Evolutionary conservation across 495 filamentous ascomycete species (phyloP), one percentile per base, ranked within the genome.

Genomic region (Pyronema domesticum): DNA sequence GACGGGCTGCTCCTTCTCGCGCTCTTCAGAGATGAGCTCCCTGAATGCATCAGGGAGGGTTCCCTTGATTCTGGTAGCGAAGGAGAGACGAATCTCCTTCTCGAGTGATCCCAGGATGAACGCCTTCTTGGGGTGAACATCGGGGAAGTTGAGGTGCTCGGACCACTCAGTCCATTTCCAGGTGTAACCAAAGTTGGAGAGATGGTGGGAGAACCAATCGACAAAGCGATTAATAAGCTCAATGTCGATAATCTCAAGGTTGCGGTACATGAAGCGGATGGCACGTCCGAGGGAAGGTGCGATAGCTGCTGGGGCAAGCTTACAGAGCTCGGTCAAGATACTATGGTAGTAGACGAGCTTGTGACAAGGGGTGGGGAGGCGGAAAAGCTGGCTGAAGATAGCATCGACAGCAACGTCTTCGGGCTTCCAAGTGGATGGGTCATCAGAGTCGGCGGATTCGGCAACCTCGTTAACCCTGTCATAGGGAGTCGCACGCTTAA

Each of bases 121-220:
- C 5, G 89, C 82, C 70, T 95, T 94, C 65, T 82, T 82, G 9
- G 91, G 88, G 66, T 94, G 80, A 14, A 91, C 68, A 42, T 79
- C 69, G 0, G 86, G 74, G 19, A 89, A 77, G 9, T 78, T 76
- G 14, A 94, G 76, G 68, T 96, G 86, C 39, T 93, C 86, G 54
- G 83, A 77, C 91, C 91, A 99, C 70, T 99, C 91, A 15, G 82
- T 82, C 91, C 91, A 99, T 70, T 96, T 96, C 91, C 91, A 99
- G 3, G 93, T 91, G 62, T 96, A 99, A 39, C 94, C 91, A 62
- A 96, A 99, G 70, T 99, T 99, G 68, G 87, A 94, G 60, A 99
- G 67, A 71, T 99, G 91, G 64, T 99, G 93, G 11, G 89, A 76
- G 62, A 99, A 99, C 91, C 91, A 99, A 66, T 96, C 91, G 64